phyloP scores from a whole-genome alignment of 2,329 filamentous ascomycete genomes.

The Pseudogymnoascus sp. region DNA sequence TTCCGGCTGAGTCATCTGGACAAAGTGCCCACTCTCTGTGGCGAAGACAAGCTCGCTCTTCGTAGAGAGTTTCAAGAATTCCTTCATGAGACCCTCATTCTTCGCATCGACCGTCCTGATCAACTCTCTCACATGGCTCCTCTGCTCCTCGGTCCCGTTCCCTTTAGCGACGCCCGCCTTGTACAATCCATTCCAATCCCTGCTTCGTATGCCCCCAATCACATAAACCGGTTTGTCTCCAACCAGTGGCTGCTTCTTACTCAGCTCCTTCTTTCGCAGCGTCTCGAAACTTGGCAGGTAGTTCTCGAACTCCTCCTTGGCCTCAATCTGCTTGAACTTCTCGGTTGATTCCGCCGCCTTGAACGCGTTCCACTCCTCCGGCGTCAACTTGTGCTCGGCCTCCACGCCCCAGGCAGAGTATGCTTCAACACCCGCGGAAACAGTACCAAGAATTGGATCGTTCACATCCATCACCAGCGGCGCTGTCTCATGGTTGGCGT shows the following conservation, averaged over 20 bases:
- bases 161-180: conserved; percentile 27
- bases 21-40: conserved; percentile 29
- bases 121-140: conserved; percentile 22
- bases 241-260: conserved; percentile 23
- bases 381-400: conserved; percentile 4
- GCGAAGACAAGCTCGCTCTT: conserved; percentile 26
- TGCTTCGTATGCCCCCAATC: conserved; percentile 21
- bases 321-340: conserved; percentile 12
- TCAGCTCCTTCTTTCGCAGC: conserved; percentile 24
- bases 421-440: conserved; percentile 8
- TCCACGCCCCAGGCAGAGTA: conserved; percentile 16
- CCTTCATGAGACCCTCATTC: conserved; percentile 24
- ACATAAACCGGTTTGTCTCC: conserved; percentile 20
- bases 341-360: conserved; percentile 14
- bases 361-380: conserved; percentile 13
- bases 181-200: conserved; percentile 28
- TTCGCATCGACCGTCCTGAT: conserved; percentile 24
- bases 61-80: conserved; percentile 26
- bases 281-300: conserved; percentile 23
- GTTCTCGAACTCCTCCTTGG: conserved; percentile 7
- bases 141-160: conserved; percentile 29
- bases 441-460: conserved; percentile 7
- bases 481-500: conserved; percentile 16
- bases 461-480: conserved; percentile 14
- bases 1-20: conserved; percentile 31